Percentiles rank a stretch among this genome's conserved stretches.
Conservation (phyloP, 768 basidiomycete species). For the Phallus indusiatus region DNA sequence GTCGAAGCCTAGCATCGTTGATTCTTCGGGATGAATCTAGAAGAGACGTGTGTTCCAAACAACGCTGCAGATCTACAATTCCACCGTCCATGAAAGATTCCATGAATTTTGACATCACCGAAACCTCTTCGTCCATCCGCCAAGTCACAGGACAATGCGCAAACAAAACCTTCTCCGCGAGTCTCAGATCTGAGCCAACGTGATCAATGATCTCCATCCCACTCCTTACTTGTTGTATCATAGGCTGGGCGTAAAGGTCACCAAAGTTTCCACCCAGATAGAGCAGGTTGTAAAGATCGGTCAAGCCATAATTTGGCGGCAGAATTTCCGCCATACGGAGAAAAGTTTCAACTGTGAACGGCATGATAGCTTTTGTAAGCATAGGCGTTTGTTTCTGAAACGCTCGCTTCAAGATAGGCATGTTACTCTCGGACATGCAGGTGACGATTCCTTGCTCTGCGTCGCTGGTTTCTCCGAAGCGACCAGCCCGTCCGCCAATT, state of each 20-base stretch:
- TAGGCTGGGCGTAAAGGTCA: slow-evolving; percentile 26
- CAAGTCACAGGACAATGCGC: slow-evolving; percentile 46
- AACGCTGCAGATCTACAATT: slow-evolving; percentile 32
- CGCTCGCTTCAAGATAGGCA: slow-evolving; percentile 48
- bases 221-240: slow-evolving; percentile 22
- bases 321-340: slow-evolving; percentile 7
- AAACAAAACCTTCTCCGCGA: slow-evolving; percentile 36
- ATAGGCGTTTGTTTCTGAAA: slow-evolving; percentile 42
- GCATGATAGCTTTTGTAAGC: slow-evolving; percentile 45
- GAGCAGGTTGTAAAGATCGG: background rate
- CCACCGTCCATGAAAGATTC: slow-evolving; percentile 30
- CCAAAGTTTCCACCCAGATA: slow-evolving; percentile 16
- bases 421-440: slow-evolving; percentile 53
- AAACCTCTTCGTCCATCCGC: slow-evolving; percentile 30
- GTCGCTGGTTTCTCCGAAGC: slow-evolving; percentile 59
- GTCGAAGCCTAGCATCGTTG: slow-evolving; percentile 25
- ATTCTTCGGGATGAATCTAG: slow-evolving; percentile 33
- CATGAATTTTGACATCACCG: slow-evolving; percentile 32
- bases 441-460: slow-evolving; percentile 59
- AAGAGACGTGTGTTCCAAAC: slow-evolving; percentile 29
- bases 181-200: slow-evolving; percentile 27
- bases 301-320: slow-evolving; percentile 1
- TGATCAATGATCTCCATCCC: slow-evolving; percentile 36
- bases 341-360: slow-evolving; percentile 9
- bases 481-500: slow-evolving; percentile 89